phyloP scores from a whole-genome alignment of 2,329 filamentous ascomycete species.

The Aspergillus costaricaensis region DNA sequence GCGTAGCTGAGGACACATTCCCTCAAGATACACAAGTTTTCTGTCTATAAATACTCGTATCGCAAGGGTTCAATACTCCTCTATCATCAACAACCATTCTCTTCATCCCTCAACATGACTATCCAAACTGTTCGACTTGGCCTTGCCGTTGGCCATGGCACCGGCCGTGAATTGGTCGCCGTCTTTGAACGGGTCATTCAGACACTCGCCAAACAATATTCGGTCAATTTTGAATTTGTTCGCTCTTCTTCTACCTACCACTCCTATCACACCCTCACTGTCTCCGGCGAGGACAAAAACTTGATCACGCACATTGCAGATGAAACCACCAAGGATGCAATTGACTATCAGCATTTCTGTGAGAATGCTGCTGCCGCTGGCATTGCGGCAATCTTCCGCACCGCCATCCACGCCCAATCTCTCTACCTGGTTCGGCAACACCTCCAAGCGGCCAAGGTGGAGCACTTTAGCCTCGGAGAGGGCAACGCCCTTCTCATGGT shows the following conservation, averaged over 20 bases:
- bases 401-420: slow-evolving; percentile 6
- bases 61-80: too few relatives aligned
- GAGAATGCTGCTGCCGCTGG: not conserved
- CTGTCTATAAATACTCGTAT: too few relatives aligned
- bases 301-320: slow-evolving; percentile 3
- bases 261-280: slow-evolving; percentile 7
- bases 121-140: slow-evolving; percentile 2
- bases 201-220: not conserved
- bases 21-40: too few relatives aligned
- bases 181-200: slow-evolving; percentile 7
- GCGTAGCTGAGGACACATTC: too few relatives aligned
- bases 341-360: not conserved
- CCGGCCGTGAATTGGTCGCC: slow-evolving; percentile 1
- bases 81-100: too few relatives aligned
- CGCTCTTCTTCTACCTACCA: not conserved
- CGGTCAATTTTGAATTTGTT: slow-evolving; percentile 2
- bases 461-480: not conserved
- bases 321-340: slow-evolving; percentile 2
- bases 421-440: not conserved
- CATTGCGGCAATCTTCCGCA: slow-evolving; percentile 5
- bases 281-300: not conserved
- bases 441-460: slow-evolving; percentile 6
- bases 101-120: not conserved
- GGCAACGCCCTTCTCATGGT: not conserved
- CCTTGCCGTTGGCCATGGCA: slow-evolving; percentile 5